A percentile compares a stretch with the other conserved stretches of the same genome.
phyloP scores from a whole-genome alignment of 2,329 filamentous ascomycete genomes.

The Emergomyces pasteurianus region DNA sequence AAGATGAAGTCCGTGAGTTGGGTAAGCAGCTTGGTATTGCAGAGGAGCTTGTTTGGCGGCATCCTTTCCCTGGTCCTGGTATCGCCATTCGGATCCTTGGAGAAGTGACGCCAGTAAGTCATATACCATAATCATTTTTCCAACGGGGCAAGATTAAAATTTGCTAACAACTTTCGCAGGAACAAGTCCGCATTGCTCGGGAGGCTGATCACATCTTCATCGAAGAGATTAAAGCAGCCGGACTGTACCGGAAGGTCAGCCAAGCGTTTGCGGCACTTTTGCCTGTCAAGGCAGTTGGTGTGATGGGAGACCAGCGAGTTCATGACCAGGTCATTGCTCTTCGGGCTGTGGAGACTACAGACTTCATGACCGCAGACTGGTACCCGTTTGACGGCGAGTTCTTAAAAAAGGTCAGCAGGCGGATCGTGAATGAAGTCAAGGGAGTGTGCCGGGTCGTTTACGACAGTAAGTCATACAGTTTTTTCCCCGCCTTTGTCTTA shows the following conservation, averaged over 20 bases:
- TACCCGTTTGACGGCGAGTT: constrained; percentile 55
- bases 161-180: constrained; percentile 25
- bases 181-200: constrained; percentile 59
- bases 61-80: constrained; percentile 62
- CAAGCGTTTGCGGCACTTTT: constrained; percentile 61
- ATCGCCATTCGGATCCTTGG: constrained; percentile 64
- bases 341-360: constrained; percentile 48
- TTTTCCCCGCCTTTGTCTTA: neutral
- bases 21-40: constrained; percentile 58
- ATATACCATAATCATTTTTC: neutral
- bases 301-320: constrained; percentile 52
- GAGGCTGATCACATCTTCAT: constrained; percentile 37
- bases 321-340: constrained; percentile 50
- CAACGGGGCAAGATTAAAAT: no score
- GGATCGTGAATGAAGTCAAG: constrained; percentile 65
- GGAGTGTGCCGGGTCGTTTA: constrained; percentile 55
- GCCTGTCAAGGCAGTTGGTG: constrained; percentile 49
- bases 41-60: constrained; percentile 63
- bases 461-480: constrained; percentile 21
- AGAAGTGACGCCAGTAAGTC: constrained; percentile 41
- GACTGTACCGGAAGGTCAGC: constrained; percentile 45
- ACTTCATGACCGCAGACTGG: constrained; percentile 66
- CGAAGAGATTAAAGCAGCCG: constrained; percentile 32
- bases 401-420: constrained; percentile 50
- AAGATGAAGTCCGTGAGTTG: constrained; percentile 61